These are phyloP conservation scores for Blastomyces emzantsi DNA, from an alignment of 2,329 filamentous ascomycete species.

Conservation along the genomic window DNA sequence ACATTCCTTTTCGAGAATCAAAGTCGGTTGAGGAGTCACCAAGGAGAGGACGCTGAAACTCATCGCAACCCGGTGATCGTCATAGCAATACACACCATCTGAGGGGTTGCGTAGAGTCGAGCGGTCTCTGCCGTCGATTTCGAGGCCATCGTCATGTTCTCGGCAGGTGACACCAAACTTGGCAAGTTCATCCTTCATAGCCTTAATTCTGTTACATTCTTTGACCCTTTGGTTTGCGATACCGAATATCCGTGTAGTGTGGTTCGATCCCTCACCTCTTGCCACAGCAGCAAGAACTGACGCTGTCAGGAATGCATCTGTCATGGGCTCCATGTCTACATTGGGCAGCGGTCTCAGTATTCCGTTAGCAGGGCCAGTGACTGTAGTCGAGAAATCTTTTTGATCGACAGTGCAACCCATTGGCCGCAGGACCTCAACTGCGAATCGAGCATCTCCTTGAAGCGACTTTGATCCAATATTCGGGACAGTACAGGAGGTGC, in stretches of 20 bases:
- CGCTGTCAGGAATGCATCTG: slow-evolving; percentile 92
- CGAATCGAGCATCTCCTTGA: slow-evolving; percentile 91
- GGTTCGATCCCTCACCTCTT: slow-evolving; percentile 51
- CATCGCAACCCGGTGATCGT: slow-evolving; percentile 97
- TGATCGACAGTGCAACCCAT: slow-evolving; percentile 94
- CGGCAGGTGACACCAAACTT: slow-evolving; percentile 85
- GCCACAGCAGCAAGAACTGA: slow-evolving; percentile 88
- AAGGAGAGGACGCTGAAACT: slow-evolving; percentile 87
- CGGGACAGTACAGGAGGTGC: slow-evolving; percentile 88
- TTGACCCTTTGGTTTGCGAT: slow-evolving; percentile 98
- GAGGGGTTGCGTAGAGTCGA: slow-evolving; percentile 46
- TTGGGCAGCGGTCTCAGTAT: slow-evolving; percentile 64
- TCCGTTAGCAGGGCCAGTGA: slow-evolving; percentile 74
- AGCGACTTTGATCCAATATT: slow-evolving; percentile 91
- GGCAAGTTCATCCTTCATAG: slow-evolving; percentile 88
- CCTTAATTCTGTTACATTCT: slow-evolving; percentile 91
- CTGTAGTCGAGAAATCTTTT: slow-evolving; percentile 76
- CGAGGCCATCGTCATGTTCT: slow-evolving; percentile 90
- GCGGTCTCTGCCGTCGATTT: slow-evolving; percentile 50
- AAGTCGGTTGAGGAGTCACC: slow-evolving; percentile 58
- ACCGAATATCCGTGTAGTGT: slow-evolving; percentile 73
- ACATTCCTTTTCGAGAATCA: slow-evolving; percentile 85
- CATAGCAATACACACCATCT: slow-evolving; percentile 80
- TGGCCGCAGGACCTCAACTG: slow-evolving; percentile 74
- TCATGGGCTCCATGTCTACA: slow-evolving; percentile 99